A percentile compares a stretch with the other conserved stretches of the same genome.
phyloP scores from a whole-genome alignment of 257 asterid species.

The Thymus mandschuricus region DNA sequence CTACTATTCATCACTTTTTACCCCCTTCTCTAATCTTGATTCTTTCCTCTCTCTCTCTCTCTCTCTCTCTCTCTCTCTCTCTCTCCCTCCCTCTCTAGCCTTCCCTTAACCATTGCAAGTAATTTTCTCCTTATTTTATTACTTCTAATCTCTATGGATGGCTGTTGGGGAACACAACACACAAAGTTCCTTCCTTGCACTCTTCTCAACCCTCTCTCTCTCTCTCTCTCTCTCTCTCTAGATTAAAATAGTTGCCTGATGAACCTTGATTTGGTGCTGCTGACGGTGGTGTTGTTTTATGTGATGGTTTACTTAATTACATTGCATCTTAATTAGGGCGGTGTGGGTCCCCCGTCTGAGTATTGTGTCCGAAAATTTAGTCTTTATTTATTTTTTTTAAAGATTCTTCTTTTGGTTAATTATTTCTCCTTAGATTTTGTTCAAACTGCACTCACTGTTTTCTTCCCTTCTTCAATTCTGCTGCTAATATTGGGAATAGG shows the following conservation, averaged over 20 bases:
- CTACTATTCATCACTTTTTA: no score
- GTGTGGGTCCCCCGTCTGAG: neutral
- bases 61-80: neutral
- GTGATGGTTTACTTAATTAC: neutral
- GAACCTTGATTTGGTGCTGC: slow-evolving; percentile 20
- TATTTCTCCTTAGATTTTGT: slow-evolving; percentile 19
- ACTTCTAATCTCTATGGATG: slow-evolving; percentile 16
- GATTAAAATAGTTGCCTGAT: neutral
- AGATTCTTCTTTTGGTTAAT: slow-evolving; percentile 15
- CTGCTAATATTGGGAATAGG: slow-evolving; percentile 35
- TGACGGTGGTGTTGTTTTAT: slow-evolving; percentile 29
- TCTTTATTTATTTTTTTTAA: neutral
- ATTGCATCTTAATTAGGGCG: slow-evolving; percentile 11
- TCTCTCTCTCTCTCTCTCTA: neutral
- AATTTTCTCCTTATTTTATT: neutral
- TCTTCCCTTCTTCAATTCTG: neutral
- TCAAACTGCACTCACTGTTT: neutral
- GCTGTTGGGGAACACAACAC: slow-evolving; percentile 31
- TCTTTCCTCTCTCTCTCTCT: neutral
- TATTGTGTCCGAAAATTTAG: neutral
- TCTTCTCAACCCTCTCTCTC: neutral
- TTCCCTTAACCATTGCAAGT: neutral
- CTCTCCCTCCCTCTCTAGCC: neutral
- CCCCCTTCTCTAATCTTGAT: no score
- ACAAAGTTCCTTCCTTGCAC: slow-evolving; percentile 8